Evolutionary conservation across 1,284 basidiomycete genomes (phyloP).

Genomic region (Pholiota adiposa): DNA sequence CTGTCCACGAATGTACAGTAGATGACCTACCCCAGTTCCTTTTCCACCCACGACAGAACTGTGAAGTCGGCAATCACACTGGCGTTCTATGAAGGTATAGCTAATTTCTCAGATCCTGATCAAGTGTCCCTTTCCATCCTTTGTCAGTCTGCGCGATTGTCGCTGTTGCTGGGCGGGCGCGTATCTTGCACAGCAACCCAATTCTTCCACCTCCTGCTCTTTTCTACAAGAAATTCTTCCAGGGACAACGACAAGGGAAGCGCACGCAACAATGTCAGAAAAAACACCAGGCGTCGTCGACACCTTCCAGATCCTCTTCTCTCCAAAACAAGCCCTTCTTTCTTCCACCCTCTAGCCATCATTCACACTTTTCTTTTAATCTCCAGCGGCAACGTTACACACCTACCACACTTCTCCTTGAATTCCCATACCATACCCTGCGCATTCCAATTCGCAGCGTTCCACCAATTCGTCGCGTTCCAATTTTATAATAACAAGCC

Average conservation of each 20-base stretch:
- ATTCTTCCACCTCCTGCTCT: not conserved
- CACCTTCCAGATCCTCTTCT: too few relatives aligned
- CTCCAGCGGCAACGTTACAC: not conserved
- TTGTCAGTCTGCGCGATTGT: constrained; percentile 18
- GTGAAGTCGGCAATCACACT: not conserved
- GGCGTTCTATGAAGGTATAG: not conserved
- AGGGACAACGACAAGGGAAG: not conserved
- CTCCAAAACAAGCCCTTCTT: too few relatives aligned
- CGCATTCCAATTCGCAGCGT: not conserved
- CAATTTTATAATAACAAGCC: too few relatives aligned
- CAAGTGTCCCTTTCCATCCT: constrained; percentile 8
- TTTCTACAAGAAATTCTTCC: not conserved
- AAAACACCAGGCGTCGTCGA: too few relatives aligned
- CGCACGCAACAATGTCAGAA: too few relatives aligned
- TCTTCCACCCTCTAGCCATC: not conserved
- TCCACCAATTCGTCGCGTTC: too few relatives aligned
- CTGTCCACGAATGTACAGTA: not conserved
- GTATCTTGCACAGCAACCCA: not conserved
- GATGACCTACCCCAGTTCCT: not conserved
- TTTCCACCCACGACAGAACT: not conserved
- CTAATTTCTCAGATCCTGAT: not conserved
- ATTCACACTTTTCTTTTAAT: constrained; percentile 1
- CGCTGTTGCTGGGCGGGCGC: constrained; percentile 8
- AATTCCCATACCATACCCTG: not conserved
- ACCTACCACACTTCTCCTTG: not conserved